Percentiles rank a stretch among this genome's conserved stretches.
Evolutionary conservation across 306 rosid genomes (phyloP).

Genomic region (Prinsepia uniflora): DNA sequence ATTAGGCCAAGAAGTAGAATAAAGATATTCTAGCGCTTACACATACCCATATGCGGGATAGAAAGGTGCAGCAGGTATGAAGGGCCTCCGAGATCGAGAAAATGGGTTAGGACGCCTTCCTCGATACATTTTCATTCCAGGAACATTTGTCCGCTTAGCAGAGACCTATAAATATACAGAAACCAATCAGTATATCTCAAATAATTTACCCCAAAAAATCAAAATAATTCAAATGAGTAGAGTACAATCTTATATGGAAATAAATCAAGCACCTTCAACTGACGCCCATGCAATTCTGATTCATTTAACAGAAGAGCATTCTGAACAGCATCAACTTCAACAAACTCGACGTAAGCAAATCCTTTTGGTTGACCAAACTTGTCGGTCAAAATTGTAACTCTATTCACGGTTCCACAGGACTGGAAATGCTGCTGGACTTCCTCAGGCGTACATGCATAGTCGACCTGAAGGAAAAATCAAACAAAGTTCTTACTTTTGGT

Average conservation of each 20-base stretch:
- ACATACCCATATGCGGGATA: constrained; percentile 80
- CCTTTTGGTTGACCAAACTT: constrained; percentile 99
- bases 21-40: constrained; percentile 37
- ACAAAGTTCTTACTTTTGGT: constrained; percentile 1
- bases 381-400: constrained; percentile 98
- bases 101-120: constrained; percentile 72
- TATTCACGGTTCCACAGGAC: constrained; percentile 99
- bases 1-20: neutral
- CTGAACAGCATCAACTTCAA: constrained; percentile 89
- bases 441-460: constrained; percentile 95
- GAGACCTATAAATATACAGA: constrained; percentile 64
- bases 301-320: constrained; percentile 89
- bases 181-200: constrained; percentile 21
- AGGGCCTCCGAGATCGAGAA: constrained; percentile 75
- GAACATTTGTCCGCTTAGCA: constrained; percentile 90
- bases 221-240: constrained; percentile 16
- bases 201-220: constrained; percentile 21
- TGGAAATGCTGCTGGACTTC: constrained; percentile 99
- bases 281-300: constrained; percentile 97
- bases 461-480: constrained; percentile 56
- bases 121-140: constrained; percentile 84
- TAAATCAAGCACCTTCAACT: constrained; percentile 64
- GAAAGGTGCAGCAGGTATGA: constrained; percentile 65
- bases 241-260: neutral
- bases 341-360: constrained; percentile 98